Evolutionary conservation across 2,329 filamentous ascomycete genomes (phyloP), one percentile per base, ranked within the genome.

Genomic region (Penicillium psychrosexuale): DNA sequence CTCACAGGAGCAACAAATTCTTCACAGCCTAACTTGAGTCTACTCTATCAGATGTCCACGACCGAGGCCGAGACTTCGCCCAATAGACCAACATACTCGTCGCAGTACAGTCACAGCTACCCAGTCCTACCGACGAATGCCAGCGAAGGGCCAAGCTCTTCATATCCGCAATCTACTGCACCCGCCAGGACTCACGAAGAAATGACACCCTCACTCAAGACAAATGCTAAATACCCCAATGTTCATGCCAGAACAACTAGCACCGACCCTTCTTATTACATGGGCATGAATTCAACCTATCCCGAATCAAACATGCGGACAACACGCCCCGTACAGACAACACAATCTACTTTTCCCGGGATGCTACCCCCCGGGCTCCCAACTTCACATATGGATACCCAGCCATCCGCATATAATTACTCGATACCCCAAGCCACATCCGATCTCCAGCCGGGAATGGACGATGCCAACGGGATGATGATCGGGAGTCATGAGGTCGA

Each of bases 1-100:
- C 75, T 96, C n/a, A 91, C 91, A 0, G 91, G 91, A 13, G 93
- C 88, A 1, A 91, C 90, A 51, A 91, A 95, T 66, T 94, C 90
- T 3, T 88, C 90, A 1, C 91, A 86, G 59, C 91, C 90, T 0
- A 94, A 90, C 66, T 77, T 96, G 5, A 92, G 90, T 1, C 82
- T 93, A 53, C 83, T 95, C 67, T 95, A 91, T 68, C 86, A 89
- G 56, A 85, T 82, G 62, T 70, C 80, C 53, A 75, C 76, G 22
- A 53, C 64, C 1, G 69, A 68, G 12, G 47, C 61, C 4, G 63
- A 63, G 17, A 28, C 64, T 3, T 40, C 44, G 37, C 24, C 66
- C 66, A 64, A 60, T 61, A 65, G 61, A 60, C 38, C 73, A 39
- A 52, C 70, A 52, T 62, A 65, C 52, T 66, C 71, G 1, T 66